phyloP scores from a whole-genome alignment of 257 asterid genomes.

The Nyctanthes arbortristis region DNA sequence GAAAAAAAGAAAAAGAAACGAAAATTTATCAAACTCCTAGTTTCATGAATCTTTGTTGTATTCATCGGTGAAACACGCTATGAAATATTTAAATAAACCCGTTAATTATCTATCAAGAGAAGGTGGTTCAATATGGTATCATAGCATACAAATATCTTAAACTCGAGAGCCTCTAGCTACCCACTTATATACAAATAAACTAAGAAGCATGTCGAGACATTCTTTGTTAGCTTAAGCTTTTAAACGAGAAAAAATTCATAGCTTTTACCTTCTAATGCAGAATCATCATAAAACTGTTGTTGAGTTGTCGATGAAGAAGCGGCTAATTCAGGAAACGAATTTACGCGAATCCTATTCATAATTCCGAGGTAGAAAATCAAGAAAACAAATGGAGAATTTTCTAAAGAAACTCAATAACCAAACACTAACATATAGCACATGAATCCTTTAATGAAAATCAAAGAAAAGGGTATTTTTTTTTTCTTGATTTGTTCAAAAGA shows the following conservation, averaged over 20 bases:
- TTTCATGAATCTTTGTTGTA: too few relatives aligned
- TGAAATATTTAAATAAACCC: too few relatives aligned
- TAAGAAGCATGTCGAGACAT: too few relatives aligned
- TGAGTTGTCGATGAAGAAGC: slow-evolving; percentile 26
- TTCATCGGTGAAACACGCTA: too few relatives aligned
- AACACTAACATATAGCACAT: slow-evolving; percentile 5
- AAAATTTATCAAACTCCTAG: too few relatives aligned
- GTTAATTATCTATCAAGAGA: too few relatives aligned
- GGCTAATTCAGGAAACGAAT: slow-evolving; percentile 44
- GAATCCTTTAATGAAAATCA: slow-evolving; percentile 15
- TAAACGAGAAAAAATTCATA: neutral
- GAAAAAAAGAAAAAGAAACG: slow-evolving; percentile 9
- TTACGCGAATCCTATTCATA: slow-evolving; percentile 44
- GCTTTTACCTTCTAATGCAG: slow-evolving; percentile 62
- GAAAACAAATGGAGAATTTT: neutral
- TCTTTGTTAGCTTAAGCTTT: too few relatives aligned
- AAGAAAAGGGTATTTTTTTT: slow-evolving; percentile 27
- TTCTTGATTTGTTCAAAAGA: slow-evolving; percentile 3
- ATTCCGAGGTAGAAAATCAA: slow-evolving; percentile 4
- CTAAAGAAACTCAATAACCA: slow-evolving; percentile 15
- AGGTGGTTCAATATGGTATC: too few relatives aligned
- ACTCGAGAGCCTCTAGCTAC: too few relatives aligned
- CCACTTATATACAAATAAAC: too few relatives aligned
- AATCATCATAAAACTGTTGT: slow-evolving; percentile 53
- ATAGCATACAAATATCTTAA: too few relatives aligned